These are phyloP conservation scores for Lathyrus oleraceus DNA, from an alignment of 306 rosid species.

Conservation along the genomic window DNA sequence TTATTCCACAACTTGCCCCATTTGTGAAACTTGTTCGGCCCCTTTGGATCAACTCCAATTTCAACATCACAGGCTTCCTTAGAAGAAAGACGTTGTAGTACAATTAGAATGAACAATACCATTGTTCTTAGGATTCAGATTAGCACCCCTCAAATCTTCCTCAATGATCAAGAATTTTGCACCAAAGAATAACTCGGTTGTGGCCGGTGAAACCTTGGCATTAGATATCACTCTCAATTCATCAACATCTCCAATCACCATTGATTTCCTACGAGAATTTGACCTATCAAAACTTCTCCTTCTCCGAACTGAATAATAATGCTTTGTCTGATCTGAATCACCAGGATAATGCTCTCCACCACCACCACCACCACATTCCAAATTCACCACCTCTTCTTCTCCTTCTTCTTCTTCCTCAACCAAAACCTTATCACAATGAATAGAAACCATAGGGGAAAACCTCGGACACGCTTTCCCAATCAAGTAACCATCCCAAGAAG, in stretches of 20 bases:
- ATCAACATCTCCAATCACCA: no score
- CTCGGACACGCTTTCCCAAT: constrained; percentile 63
- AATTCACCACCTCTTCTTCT: constrained; percentile 29
- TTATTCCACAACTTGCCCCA: no score
- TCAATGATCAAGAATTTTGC: constrained; percentile 74
- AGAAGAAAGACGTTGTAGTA: constrained; percentile 39
- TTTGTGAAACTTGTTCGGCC: no score
- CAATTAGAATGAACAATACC: constrained; percentile 43
- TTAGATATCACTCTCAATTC: no score
- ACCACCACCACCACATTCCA: constrained; percentile 42
- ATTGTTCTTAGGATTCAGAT: constrained; percentile 42
- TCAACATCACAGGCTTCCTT: constrained; percentile 37
- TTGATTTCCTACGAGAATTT: no score
- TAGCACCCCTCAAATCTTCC: constrained; percentile 50
- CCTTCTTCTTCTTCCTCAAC: constrained; percentile 39
- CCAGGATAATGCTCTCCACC: constrained; percentile 66
- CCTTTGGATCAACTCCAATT: no score
- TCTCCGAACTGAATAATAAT: no score
- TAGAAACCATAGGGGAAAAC: constrained; percentile 58
- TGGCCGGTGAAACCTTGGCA: no score
- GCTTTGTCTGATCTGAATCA: no score
- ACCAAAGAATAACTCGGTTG: no score
- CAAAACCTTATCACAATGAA: constrained; percentile 33
- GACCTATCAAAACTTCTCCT: no score
- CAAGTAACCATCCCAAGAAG: constrained; percentile 92